phyloP scores from a whole-genome alignment of 306 rosid genomes.

The Luffa aegyptiaca region DNA sequence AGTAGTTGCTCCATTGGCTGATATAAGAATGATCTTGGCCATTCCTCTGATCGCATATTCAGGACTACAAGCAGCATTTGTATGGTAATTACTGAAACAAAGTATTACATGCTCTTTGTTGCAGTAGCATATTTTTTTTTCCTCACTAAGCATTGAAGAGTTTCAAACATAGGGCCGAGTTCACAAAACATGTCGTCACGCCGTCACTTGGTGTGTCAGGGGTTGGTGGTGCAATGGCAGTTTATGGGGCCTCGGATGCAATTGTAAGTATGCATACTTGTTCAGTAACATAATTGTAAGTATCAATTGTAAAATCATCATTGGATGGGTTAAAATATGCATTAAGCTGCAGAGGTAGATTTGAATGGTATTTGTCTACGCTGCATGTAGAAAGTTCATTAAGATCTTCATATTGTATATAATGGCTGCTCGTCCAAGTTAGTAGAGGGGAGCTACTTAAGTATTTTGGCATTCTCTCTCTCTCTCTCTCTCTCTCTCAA shows the following conservation, averaged over 20 bases:
- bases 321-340: neutral
- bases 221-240: constrained; percentile 92
- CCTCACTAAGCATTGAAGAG: constrained; percentile 8
- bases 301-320: neutral
- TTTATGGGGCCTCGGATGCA: constrained; percentile 91
- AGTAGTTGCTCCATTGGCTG: constrained; percentile 42
- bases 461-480: neutral
- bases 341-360: neutral
- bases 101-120: constrained; percentile 16
- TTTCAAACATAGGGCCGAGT: constrained; percentile 58
- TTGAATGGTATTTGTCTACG: neutral
- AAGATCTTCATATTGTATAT: neutral
- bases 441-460: neutral
- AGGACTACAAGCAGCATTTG: constrained; percentile 95
- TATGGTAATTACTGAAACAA: constrained; percentile 54
- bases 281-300: neutral
- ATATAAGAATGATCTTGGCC: constrained; percentile 61
- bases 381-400: neutral
- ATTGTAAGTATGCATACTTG: constrained; percentile 45
- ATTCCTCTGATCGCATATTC: constrained; percentile 91
- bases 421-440: neutral
- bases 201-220: constrained; percentile 87
- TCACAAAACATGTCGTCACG: constrained; percentile 64
- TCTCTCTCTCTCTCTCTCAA: neutral
- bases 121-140: constrained; percentile 7